phyloP scores from a whole-genome alignment of 1,284 basidiomycete species.

The Microbotryomycetes sp. region DNA sequence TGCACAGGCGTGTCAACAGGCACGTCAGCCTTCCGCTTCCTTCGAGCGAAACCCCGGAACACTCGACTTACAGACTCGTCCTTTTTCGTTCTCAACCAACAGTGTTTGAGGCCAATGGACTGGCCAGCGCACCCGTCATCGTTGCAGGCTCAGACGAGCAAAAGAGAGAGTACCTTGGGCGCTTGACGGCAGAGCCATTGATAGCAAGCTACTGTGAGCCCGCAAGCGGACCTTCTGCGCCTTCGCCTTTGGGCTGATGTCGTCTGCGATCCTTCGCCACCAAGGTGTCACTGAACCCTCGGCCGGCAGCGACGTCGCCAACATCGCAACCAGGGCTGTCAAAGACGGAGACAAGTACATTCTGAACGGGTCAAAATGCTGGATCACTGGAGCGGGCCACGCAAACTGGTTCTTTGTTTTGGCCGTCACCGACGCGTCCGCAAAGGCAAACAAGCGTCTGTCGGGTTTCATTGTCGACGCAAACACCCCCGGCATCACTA shows the following conservation, averaged over 20 bases:
- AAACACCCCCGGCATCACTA: slow-evolving; percentile 45
- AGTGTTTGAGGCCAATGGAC: slow-evolving; percentile 46
- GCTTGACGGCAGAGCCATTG: slow-evolving; percentile 51
- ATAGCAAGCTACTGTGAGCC: slow-evolving; percentile 50
- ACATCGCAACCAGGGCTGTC: slow-evolving; percentile 46
- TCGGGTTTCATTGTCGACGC: slow-evolving; percentile 52
- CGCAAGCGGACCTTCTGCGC: background rate
- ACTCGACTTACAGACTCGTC: no score
- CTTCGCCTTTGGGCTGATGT: background rate
- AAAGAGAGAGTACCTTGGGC: slow-evolving; percentile 50
- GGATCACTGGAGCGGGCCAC: slow-evolving; percentile 42
- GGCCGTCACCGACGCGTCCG: slow-evolving; percentile 47
- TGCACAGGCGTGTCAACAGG: slow-evolving; percentile 51
- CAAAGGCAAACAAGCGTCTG: slow-evolving; percentile 47
- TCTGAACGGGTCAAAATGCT: slow-evolving; percentile 50
- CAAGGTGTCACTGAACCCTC: slow-evolving; percentile 46
- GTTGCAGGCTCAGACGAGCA: slow-evolving; percentile 47
- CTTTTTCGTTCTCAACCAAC: no score
- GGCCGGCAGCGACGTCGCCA: slow-evolving; percentile 51
- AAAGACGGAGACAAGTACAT: slow-evolving; percentile 49
- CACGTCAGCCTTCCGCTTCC: no score
- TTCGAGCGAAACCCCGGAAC: no score
- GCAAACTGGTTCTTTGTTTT: slow-evolving; percentile 53
- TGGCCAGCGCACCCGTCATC: slow-evolving; percentile 50
- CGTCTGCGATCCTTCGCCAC: background rate